Conservation (phyloP, 805 yeast genomes). For the Saccharomycopsis lassenensis region DNA sequence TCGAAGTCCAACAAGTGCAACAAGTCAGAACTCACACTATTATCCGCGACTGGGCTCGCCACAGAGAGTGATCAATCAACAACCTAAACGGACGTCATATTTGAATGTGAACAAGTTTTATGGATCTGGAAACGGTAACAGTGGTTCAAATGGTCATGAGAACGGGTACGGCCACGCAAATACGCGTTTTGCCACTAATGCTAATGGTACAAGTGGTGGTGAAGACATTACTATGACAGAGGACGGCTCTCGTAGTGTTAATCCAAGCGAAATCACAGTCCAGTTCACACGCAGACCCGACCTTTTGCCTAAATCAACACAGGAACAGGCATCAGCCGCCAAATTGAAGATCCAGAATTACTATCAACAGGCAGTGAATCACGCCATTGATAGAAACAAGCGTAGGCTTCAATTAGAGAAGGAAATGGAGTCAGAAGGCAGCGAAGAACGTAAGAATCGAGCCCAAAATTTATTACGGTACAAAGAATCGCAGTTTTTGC, state of each 20-base stretch:
- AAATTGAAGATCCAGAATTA: conserved; percentile 75
- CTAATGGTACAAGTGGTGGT: conserved; percentile 1
- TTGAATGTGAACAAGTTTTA: conserved; percentile 15
- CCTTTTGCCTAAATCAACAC: conserved; percentile 56
- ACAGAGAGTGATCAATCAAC: conserved; percentile 18
- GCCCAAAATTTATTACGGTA: conserved; percentile 75
- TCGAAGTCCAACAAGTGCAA: too few relatives aligned
- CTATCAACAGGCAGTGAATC: conserved; percentile 74
- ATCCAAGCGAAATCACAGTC: conserved; percentile 30
- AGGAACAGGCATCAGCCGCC: conserved; percentile 76
- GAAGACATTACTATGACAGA: too few relatives aligned
- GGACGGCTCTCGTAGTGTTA: not conserved
- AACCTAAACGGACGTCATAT: conserved; percentile 19
- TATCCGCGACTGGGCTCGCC: too few relatives aligned
- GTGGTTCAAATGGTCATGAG: conserved; percentile 5
- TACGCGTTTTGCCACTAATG: conserved; percentile 13
- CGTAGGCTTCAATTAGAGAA: conserved; percentile 80
- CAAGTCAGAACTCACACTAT: too few relatives aligned
- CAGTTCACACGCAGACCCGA: conserved; percentile 80
- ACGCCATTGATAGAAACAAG: conserved; percentile 93
- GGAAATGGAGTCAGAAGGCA: conserved; percentile 48
- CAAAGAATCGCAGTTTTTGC: conserved; percentile 76
- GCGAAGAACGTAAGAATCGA: conserved; percentile 78
- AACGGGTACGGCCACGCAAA: conserved; percentile 2
- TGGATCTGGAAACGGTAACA: conserved; percentile 17